Base-by-base conservation (phyloP, 148 eudicot genomes). In the Chenopodium berlandieri region DNA sequence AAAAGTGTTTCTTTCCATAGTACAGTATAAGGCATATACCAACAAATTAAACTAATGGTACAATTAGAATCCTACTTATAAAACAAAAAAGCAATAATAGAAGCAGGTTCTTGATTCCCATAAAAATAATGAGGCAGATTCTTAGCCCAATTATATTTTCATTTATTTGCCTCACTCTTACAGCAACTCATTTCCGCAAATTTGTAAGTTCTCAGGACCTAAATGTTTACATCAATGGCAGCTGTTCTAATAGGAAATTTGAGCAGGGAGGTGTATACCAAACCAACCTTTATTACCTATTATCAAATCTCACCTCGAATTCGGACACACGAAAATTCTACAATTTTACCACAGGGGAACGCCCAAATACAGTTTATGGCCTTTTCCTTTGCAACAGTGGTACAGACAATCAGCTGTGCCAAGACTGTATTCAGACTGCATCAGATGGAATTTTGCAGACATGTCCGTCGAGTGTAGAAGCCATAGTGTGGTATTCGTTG, bases 281-380 rank as follows among this genome's bases (percentile, higher is more conserved):
- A 54, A 60, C 40, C 63, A 84, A 84, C 23, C 69, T 79, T 1
- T 66, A 50, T 20, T 27, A 23, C 25, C n/a, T 83, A 23, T 63
- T 84, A 13, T 79, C 79, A 11, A 84, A 79, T 30, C 86, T 84
- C 54, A 69, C 71, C 40, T 19, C 76, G 2, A 75, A 84, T 30
- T 69, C 86, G 2, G 17, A 11, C 70, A 34, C 64, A 37, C 44
- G 44, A 37, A 37, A 6, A 32, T 84, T 84, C 76, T 46, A 75
- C 14, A 79, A 75, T 20, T 69, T 60, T 1, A 56, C 54, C 12
- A 17, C 25, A 0, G 80, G 80, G 1, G 83, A 84, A 46, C 31
- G 6, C 79, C 66, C 79, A 1, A 75, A 79, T 65, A 75, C 40
- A 48, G 79, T 80, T 1, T 80, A 84, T 11, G 86, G 86, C 44